Evolutionary conservation across 805 yeast genomes (phyloP), one percentile per base, ranked within the genome.

Genomic region (Saccharomycopsis synnaedendra): DNA sequence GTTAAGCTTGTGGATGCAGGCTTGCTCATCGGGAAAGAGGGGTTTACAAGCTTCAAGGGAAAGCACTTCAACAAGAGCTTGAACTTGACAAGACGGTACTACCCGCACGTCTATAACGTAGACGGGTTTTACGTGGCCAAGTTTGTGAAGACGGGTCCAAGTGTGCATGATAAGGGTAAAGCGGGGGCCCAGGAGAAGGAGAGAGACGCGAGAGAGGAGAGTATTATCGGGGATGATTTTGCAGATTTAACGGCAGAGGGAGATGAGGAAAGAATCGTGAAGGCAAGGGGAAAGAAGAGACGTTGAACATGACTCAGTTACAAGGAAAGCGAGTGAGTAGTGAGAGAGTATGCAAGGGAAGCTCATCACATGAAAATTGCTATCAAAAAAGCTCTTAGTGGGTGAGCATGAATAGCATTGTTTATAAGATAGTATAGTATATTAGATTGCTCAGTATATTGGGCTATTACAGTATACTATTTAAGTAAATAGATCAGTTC

Each of bases 61-160:
- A 90, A 89, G 66, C 85, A 78, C 49, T 93, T 89, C 72, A 80
- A 84, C 62, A 75, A 85, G 41, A 77, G 76, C 56, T 64, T 93
- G 47, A 76, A 78, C 44, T 68, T 90, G 57, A 89, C 97, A 3
- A 80, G 96, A 71, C 80, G 99, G 65, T 93, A 90, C 67, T 93
- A 93, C 64, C 99, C 99, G 47, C 99, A 93, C 68, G 89, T 96
- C 31, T 93, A 93, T 64, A 93, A 93, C 64, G 98, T 93, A 47
- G 99, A 93, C 67, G 99, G 99, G 29, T 93, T 93, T 75, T 93
- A 70, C 65, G 98, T 93, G 51, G 99, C 99, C 48, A 93, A 90
- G 65, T 86, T 93, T 72, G 79, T 85, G 69, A 93, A 93, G 75
- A 79, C 76, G 54, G 95, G 89, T 0, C 71, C 96, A 51, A 81